Conservation (phyloP, 331 rosid species). For the Pyrus hybrid region DNA sequence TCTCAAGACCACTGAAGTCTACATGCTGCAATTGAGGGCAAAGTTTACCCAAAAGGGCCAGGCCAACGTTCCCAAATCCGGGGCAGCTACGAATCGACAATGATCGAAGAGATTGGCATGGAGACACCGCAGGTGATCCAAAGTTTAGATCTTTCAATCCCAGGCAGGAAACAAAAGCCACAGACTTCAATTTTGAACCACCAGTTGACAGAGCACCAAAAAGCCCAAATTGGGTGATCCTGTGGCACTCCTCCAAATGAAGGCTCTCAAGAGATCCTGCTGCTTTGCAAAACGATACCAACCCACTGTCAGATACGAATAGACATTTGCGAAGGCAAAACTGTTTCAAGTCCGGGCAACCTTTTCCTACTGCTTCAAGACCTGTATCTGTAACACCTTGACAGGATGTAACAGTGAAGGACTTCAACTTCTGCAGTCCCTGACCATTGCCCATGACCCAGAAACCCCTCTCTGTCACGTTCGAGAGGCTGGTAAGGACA, state of each 20-base stretch:
- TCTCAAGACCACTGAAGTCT: constrained; percentile 60
- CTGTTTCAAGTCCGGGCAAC: constrained; percentile 81
- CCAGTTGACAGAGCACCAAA: constrained; percentile 58
- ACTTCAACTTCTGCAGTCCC: constrained; percentile 72
- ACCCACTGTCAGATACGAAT: too few species aligned
- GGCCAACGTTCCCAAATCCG: constrained; percentile 63
- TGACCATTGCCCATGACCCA: constrained; percentile 90
- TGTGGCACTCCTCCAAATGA: too few species aligned
- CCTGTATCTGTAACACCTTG: constrained; percentile 69
- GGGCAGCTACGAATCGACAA: constrained; percentile 68
- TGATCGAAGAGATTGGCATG: constrained; percentile 46
- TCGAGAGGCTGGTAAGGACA: constrained; percentile 48
- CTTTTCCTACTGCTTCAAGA: constrained; percentile 67
- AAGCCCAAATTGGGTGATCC: constrained; percentile 75
- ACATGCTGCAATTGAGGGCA: constrained; percentile 64
- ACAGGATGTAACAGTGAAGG: constrained; percentile 55
- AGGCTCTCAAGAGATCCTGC: too few species aligned
- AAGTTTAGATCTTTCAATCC: constrained; percentile 63
- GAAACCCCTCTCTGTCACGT: constrained; percentile 78
- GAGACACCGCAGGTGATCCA: constrained; percentile 33
- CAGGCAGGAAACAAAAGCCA: constrained; percentile 60
- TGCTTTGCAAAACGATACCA: too few species aligned
- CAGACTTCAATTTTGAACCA: constrained; percentile 49
- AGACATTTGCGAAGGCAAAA: too few species aligned
- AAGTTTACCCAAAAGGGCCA: constrained; percentile 53